Percentiles rank a stretch among this genome's conserved stretches.
Conservation (phyloP, 2,329 filamentous ascomycete species). For the Aspergillus terreus region DNA sequence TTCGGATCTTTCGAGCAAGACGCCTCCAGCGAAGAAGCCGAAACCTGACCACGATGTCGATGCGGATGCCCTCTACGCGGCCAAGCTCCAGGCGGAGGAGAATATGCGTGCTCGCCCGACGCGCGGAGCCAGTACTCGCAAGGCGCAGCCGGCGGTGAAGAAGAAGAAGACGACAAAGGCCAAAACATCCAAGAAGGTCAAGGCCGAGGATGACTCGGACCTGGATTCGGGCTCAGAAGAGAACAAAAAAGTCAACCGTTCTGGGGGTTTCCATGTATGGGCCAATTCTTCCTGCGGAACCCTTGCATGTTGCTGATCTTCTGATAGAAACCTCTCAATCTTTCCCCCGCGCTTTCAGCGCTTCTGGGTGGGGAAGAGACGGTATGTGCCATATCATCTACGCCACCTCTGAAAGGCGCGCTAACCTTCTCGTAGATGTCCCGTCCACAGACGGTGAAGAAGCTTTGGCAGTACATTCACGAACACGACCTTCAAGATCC, state of each 20-base stretch:
- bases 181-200: slow-evolving; percentile 64
- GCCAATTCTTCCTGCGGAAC: not conserved
- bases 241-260: slow-evolving; percentile 65
- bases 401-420: not conserved
- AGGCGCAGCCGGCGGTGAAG: slow-evolving; percentile 60
- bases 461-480: slow-evolving; percentile 94
- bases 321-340: slow-evolving; percentile 43
- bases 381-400: slow-evolving; percentile 27
- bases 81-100: slow-evolving; percentile 86
- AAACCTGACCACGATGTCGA: slow-evolving; percentile 63
- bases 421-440: slow-evolving; percentile 61
- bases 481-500: slow-evolving; percentile 84
- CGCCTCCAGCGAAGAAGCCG: slow-evolving; percentile 56
- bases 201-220: slow-evolving; percentile 76
- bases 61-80: slow-evolving; percentile 81
- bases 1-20: slow-evolving; percentile 35
- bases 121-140: slow-evolving; percentile 64
- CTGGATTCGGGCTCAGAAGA: slow-evolving; percentile 59
- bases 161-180: slow-evolving; percentile 64
- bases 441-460: slow-evolving; percentile 91
- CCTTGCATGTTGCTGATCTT: slow-evolving; percentile 5
- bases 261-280: slow-evolving; percentile 79
- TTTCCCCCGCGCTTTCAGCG: slow-evolving; percentile 43
- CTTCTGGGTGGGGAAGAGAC: slow-evolving; percentile 43
- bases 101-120: slow-evolving; percentile 74